These are phyloP conservation scores for Deuterostichococcus epilithicus DNA, from an alignment of 139 green algal genomes.

Conservation along the genomic window DNA sequence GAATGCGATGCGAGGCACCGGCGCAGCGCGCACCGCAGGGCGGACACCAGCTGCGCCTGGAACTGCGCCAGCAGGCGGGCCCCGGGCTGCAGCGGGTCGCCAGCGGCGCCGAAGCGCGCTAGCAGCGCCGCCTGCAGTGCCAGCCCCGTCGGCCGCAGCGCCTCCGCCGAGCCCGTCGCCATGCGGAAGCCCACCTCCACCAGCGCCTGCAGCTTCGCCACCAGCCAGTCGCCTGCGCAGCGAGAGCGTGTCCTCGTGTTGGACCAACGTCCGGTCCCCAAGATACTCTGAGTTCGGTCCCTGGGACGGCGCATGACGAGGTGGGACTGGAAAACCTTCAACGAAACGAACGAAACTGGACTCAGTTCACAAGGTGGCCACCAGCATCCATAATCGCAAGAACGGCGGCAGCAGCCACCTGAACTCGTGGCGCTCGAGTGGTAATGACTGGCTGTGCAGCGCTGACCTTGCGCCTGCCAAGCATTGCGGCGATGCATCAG, in stretches of 20 bases:
- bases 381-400: no score
- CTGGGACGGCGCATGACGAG: no score
- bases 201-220: conserved; percentile 56
- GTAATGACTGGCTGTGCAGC: no score
- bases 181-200: conserved; percentile 78
- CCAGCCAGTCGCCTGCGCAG: conserved; percentile 59
- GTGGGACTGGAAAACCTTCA: no score
- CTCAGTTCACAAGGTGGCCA: no score
- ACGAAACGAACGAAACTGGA: no score
- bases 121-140: conserved; percentile 31
- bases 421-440: no score
- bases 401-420: no score
- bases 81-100: conserved; percentile 53
- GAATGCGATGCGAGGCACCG: background rate
- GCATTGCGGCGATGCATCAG: background rate
- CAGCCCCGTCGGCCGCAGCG: conserved; percentile 56
- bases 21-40: conserved; percentile 39
- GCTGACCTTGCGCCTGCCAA: no score
- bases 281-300: no score
- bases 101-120: conserved; percentile 41
- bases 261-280: no score
- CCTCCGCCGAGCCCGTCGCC: conserved; percentile 56
- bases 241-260: no score
- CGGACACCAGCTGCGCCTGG: conserved; percentile 74
- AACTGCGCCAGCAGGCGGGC: conserved; percentile 70